Evolutionary conservation across 129 eudicot genomes (phyloP).

Genomic region (carrot (Daucus carota)): DH1_v3.0 NC_030385.2:34821001-34821500

Average conservation of each 20-base stretch:
- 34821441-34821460: not conserved
- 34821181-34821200: not conserved
- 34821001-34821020: slow-evolving; percentile 53
- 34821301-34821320: no score
- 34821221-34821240: no score
- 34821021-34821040: slow-evolving; percentile 65
- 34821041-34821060: slow-evolving; percentile 71
- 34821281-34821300: no score
- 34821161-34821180: slow-evolving; percentile 38
- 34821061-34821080: slow-evolving; percentile 96
- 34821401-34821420: no score
- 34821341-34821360: no score
- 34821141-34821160: slow-evolving; percentile 68
- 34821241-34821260: not conserved
- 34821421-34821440: not conserved
- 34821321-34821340: no score
- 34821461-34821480: no score
- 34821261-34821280: no score
- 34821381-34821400: no score
- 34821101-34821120: slow-evolving; percentile 54
- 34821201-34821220: not conserved
- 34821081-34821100: slow-evolving; percentile 59
- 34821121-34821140: slow-evolving; percentile 76
- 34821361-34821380: no score
- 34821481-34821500: not conserved